phyloP scores from a whole-genome alignment of 306 rosid genomes.

The Quercus aquifolioides region DNA sequence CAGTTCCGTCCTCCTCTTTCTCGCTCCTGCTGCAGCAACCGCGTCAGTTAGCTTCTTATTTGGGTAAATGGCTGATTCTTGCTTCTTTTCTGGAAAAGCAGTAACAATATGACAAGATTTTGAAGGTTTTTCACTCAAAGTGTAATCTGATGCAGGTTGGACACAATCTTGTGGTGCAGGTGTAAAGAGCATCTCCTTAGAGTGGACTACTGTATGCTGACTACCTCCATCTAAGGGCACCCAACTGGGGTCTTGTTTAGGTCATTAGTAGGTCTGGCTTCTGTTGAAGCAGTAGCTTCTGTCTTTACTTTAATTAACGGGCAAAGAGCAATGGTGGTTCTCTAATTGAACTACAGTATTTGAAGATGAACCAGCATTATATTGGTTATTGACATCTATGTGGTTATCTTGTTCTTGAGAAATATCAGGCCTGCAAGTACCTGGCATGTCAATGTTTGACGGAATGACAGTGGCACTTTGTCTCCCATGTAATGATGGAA shows the following conservation, averaged over 20 bases:
- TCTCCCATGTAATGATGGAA: constrained; percentile 41
- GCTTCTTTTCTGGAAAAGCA: constrained; percentile 42
- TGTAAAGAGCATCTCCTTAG: constrained; percentile 22
- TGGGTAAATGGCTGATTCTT: constrained; percentile 30
- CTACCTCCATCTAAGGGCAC: constrained; percentile 39
- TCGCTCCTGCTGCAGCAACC: constrained; percentile 78
- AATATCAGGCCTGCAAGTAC: constrained; percentile 39
- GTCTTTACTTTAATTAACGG: constrained; percentile 31
- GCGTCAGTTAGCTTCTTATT: constrained; percentile 49
- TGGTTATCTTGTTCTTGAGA: constrained; percentile 39
- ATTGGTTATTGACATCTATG: constrained; percentile 32
- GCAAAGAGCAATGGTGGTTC: constrained; percentile 28
- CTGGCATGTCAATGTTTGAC: constrained; percentile 42
- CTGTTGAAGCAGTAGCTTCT: constrained; percentile 41
- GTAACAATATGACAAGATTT: constrained; percentile 29
- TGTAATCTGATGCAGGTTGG: constrained; percentile 23
- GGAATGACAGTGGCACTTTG: constrained; percentile 44
- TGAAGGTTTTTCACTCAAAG: constrained; percentile 27
- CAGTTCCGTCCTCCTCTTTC: constrained; percentile 85
- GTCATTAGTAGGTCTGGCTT: constrained; percentile 31
- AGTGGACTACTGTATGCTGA: constrained; percentile 31
- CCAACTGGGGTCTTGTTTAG: constrained; percentile 23
- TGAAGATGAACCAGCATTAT: constrained; percentile 40
- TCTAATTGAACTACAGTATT: constrained; percentile 36
- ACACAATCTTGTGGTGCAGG: constrained; percentile 21